These are phyloP conservation scores for Tricholoma matsutake DNA, from an alignment of 768 basidiomycete genomes.

Conservation along the genomic window DNA sequence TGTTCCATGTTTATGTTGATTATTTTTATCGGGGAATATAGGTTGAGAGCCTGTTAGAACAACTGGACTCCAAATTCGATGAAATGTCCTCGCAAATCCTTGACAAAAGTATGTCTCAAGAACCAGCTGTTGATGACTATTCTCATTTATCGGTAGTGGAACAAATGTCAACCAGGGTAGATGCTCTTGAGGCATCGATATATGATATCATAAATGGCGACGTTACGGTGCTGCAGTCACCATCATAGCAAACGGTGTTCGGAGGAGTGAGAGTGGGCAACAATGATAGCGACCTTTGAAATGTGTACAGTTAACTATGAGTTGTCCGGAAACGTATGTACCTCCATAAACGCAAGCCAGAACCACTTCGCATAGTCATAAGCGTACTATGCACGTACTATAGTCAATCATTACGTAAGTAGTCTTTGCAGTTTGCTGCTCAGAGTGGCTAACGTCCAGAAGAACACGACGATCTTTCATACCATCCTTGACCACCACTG, in stretches of 20 bases:
- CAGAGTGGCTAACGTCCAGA: no score
- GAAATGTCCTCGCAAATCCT: conserved; percentile 91
- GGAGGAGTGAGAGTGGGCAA: conserved; percentile 40
- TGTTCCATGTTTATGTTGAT: not conserved
- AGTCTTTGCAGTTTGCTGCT: no score
- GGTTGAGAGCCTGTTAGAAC: conserved; percentile 87
- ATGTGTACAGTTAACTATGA: not conserved
- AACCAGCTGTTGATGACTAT: conserved; percentile 8
- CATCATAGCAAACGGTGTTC: conserved; percentile 43
- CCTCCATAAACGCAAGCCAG: no score
- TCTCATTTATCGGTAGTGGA: conserved; percentile 55
- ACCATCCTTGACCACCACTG: not conserved
- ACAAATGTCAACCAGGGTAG: conserved; percentile 90
- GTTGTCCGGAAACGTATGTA: not conserved
- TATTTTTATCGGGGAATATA: conserved; percentile 25
- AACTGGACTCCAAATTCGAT: conserved; percentile 88
- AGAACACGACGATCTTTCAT: not conserved
- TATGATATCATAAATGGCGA: conserved; percentile 90
- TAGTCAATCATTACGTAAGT: no score
- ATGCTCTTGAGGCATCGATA: conserved; percentile 84
- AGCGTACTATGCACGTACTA: no score
- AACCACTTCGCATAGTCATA: no score
- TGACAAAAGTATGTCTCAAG: conserved; percentile 61
- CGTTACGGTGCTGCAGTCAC: conserved; percentile 60
- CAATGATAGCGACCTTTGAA: conserved; percentile 1